Base-by-base conservation (phyloP, 805 yeast species). In the Pichia ethanolica region DNA sequence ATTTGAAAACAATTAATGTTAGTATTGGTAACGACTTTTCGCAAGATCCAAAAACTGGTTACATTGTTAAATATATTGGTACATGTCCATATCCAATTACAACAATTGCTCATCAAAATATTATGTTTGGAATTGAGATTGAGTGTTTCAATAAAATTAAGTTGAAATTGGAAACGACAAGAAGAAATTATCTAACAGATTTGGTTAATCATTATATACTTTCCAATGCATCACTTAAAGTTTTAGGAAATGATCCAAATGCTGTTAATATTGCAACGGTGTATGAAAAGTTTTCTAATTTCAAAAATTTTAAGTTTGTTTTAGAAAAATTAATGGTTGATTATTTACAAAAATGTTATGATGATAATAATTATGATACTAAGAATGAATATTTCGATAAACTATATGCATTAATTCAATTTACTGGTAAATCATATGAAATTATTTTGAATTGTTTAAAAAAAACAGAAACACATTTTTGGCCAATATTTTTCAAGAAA, bases 391-490 rank as follows among this genome's bases (percentile, higher is more conserved):
- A 67, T 46, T 63, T 70, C 42, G 56, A 51, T 10, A 59, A 62
- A 40, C 54, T 71, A 35, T 54, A 61, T 10, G 62, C 63, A 44
- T 56, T 71, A 48, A 68, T 69, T 20, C 53, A 54, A 9, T 59
- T 67, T 60, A 65, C 70, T 2, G 60, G 63, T 20, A 52, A 50
- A 26, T 60, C 59, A 34, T 62, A 64, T 48, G 58, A 66, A 5
- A 70, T 78, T n/a, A 72, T 71, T 47, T 67, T 78, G 42, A 77
- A 74, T 52, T 74, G 81, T 59, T 66, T 78, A 53, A 68, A 81
- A 49, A 78, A 78, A 51, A 76, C 78, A 27, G 83, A 78, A 59
- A 70, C 71, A 33, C 71, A 68, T 32, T 72, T 72, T 53, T 78
- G 83, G 83, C 46, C 63, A 5, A 61, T 59, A n/a, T 77, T 77